phyloP scores from a whole-genome alignment of 257 asterid genomes.

The Primulina tabacum region DNA sequence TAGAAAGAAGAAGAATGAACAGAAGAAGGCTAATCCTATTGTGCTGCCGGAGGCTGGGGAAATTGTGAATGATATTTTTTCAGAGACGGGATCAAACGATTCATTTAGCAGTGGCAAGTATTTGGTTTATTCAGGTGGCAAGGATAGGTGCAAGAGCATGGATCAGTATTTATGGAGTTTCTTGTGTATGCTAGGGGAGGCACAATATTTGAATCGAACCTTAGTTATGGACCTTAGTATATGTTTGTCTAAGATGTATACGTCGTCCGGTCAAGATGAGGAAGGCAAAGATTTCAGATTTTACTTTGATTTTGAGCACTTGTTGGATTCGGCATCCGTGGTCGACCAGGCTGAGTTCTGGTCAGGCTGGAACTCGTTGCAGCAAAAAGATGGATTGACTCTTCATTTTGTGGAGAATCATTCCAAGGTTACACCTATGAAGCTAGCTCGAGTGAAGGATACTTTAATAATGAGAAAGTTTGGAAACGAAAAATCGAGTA shows the following conservation, averaged over 20 bases:
- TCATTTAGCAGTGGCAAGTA: constrained; percentile 60
- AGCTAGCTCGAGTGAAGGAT: constrained; percentile 49
- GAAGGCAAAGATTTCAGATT: constrained; percentile 85
- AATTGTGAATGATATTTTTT: constrained; percentile 50
- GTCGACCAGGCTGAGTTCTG: constrained; percentile 66
- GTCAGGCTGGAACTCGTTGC: constrained; percentile 66
- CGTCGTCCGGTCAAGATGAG: constrained; percentile 63
- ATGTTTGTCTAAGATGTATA: constrained; percentile 68
- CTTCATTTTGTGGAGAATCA: constrained; percentile 70
- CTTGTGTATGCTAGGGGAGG: constrained; percentile 84
- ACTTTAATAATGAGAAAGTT: constrained; percentile 69
- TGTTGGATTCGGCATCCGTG: constrained; percentile 64
- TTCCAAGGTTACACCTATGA: constrained; percentile 58
- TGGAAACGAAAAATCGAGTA: constrained; percentile 68
- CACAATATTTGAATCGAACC: constrained; percentile 83
- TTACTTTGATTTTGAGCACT: constrained; percentile 78
- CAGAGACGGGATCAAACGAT: constrained; percentile 53
- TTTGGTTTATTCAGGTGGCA: constrained; percentile 71
- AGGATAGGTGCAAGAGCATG: constrained; percentile 89
- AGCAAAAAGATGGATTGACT: constrained; percentile 42
- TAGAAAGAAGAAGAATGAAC: constrained; percentile 53
- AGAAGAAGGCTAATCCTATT: constrained; percentile 25
- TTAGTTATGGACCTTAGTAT: constrained; percentile 72
- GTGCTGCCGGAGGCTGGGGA: constrained; percentile 52
- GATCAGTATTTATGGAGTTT: constrained; percentile 78